phyloP scores from a whole-genome alignment of 192 early-diverging fungal species.

The Pecoramyces ruminantium region DNA sequence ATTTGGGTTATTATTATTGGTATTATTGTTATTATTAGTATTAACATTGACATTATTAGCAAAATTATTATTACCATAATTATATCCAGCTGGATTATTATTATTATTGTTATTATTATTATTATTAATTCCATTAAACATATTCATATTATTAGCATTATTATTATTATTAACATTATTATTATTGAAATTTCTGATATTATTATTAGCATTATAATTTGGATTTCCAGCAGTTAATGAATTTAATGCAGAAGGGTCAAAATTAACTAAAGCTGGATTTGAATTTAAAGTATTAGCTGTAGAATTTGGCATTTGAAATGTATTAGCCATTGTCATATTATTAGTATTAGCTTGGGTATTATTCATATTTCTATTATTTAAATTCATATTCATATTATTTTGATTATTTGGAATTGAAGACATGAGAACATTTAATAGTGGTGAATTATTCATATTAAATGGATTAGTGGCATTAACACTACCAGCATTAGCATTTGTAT shows the following conservation, averaged over 20 bases:
- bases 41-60: neutral
- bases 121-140: neutral
- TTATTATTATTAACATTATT: neutral
- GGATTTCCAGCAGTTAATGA: neutral
- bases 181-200: neutral
- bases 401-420: no score
- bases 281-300: neutral
- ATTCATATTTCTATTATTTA: neutral
- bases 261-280: neutral
- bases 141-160: neutral
- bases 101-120: neutral
- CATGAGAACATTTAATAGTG: neutral
- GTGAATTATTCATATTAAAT: neutral
- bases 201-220: neutral
- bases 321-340: neutral
- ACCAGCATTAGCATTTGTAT: neutral
- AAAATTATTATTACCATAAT: neutral
- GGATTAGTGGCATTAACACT: neutral
- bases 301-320: neutral
- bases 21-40: neutral
- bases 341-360: neutral
- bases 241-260: neutral
- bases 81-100: neutral
- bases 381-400: neutral
- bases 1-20: neutral